Evolutionary conservation across 371 early-diverging fungal species (phyloP), one percentile per base, ranked within the genome.

Genomic region (Rhizopus sp.): DNA sequence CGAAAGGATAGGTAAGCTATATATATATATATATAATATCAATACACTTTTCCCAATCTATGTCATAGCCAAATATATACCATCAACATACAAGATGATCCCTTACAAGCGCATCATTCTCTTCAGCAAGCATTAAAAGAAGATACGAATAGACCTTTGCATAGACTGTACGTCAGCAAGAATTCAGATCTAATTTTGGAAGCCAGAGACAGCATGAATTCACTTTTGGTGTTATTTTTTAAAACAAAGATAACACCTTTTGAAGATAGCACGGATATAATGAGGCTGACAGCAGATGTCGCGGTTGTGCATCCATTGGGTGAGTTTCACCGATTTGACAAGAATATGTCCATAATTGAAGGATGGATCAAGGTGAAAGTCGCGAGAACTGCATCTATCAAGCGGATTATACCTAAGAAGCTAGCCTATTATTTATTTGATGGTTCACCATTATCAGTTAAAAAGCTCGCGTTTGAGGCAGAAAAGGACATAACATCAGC

Each of bases 241-340:
- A 61, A 75, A 40, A 51, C 57, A n/a, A 16, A n/a, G 30, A 33
- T 50, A 6, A 32, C 34, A 6, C 40, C 29, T 5, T 6, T 39
- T 15, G 17, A 39, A 15, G 31, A 50, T 7, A 47, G 61, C 31
- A 15, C 64, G 6, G 56, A 49, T 8, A 34, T 45, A 2, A 57
- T 47, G 29, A 39, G 50, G 3, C 37, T 75, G 5, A 60, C 51
- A 15, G 64, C 66, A 2, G 60, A 73, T 37, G 67, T 65, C 6
- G 59, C 45, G 3, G 47, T 68, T 16, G 75, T 62, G 4, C 70
- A 68, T 16, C 73, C 73, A 16, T 35, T 78, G 3, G 75, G 78
- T 0, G 58, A 63, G 4, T 58, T 66, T 12, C 66, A 66, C 37
- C 31, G 51, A 5, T 59, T 68, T 32, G 64, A 66, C 42, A 32